phyloP scores from a whole-genome alignment of 805 yeast genomes.

The Yueomyces sinensis region DNA sequence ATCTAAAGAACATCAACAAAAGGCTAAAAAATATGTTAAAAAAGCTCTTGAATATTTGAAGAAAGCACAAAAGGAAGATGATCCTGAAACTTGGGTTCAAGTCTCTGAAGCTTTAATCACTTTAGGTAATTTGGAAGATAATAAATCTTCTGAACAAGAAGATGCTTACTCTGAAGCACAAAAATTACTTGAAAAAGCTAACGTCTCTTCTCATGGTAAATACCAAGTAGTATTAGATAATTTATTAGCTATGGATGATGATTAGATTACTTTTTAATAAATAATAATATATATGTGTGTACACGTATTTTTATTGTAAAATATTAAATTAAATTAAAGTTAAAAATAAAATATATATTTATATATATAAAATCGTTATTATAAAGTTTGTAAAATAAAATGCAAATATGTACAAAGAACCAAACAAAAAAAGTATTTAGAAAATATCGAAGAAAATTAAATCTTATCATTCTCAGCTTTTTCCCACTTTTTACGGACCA shows the following conservation, averaged over 20 bases:
- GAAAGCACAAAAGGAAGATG: constrained; percentile 52
- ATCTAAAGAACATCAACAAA: constrained; percentile 32
- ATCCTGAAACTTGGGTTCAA: constrained; percentile 70
- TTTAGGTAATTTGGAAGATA: constrained; percentile 58
- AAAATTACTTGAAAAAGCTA: constrained; percentile 51
- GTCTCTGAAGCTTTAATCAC: constrained; percentile 79
- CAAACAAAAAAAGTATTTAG: no score
- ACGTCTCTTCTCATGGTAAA: constrained; percentile 68
- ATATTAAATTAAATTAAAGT: no score
- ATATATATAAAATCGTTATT: no score
- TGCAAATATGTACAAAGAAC: no score
- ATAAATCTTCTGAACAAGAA: constrained; percentile 58
- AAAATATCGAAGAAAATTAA: no score
- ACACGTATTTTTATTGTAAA: no score
- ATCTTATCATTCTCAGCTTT: no score
- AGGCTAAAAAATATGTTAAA: constrained; percentile 34
- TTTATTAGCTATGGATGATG: constrained; percentile 19
- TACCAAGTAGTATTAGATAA: constrained; percentile 52
- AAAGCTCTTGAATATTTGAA: constrained; percentile 46
- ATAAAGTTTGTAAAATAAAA: no score
- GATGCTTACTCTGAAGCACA: constrained; percentile 58
- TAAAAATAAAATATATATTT: no score
- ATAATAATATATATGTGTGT: no score
- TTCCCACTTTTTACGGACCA: not conserved
- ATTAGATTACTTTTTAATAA: no score